phyloP scores from a whole-genome alignment of 2,329 filamentous ascomycete species.

The Herpotrichia juniperi region DNA sequence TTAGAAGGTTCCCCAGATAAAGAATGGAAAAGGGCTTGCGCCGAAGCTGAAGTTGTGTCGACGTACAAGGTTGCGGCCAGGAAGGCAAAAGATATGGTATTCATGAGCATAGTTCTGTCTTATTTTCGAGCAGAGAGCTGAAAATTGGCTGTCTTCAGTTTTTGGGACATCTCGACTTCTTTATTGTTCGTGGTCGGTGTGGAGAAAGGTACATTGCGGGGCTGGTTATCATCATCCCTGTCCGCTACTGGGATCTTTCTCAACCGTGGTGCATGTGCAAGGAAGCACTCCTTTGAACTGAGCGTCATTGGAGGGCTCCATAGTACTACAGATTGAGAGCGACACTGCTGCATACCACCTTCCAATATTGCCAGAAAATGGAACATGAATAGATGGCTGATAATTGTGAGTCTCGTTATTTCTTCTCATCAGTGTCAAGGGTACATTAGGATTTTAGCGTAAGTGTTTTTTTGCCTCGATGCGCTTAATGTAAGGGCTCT shows the following conservation, averaged over 20 bases:
- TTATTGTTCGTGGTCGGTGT: background rate
- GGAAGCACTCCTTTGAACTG: background rate
- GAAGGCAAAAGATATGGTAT: background rate
- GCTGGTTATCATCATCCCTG: background rate
- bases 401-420: no score
- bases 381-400: no score
- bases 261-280: background rate
- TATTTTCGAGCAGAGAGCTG: background rate
- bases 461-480: no score
- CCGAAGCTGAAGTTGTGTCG: background rate
- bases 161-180: background rate
- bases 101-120: background rate
- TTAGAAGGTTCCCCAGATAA: background rate
- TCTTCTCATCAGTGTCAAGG: no score
- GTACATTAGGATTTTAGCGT: no score
- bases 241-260: background rate
- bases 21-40: background rate
- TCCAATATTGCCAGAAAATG: background rate
- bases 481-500: no score
- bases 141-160: background rate
- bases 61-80: background rate
- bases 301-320: background rate
- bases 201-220: background rate
- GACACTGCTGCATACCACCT: background rate
- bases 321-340: background rate